These are phyloP conservation scores for Blastomyces percursus DNA, from an alignment of 2,329 filamentous ascomycete genomes.

Conservation along the genomic window DNA sequence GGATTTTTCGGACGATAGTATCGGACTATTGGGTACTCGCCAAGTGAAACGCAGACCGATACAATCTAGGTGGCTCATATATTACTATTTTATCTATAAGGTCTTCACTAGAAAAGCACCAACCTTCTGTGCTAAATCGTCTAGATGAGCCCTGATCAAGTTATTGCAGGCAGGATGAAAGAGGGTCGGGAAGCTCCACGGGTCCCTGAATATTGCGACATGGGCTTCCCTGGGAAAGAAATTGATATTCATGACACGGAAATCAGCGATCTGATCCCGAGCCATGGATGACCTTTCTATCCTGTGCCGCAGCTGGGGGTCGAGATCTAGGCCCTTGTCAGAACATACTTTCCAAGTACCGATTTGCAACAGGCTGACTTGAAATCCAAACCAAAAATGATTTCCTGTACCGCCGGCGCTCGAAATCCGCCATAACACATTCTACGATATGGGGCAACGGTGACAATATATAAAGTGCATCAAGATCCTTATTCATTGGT, in stretches of 20 bases:
- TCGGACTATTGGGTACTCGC: conserved; percentile 84
- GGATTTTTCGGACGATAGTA: conserved; percentile 72
- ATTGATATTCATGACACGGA: conserved; percentile 74
- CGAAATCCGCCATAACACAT: conserved; percentile 85
- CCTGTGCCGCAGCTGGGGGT: conserved; percentile 57
- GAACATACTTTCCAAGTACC: not conserved
- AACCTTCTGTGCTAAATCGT: conserved; percentile 79
- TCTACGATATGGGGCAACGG: conserved; percentile 82
- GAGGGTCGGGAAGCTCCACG: conserved; percentile 87
- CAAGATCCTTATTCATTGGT: conserved; percentile 75
- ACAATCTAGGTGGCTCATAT: conserved; percentile 49
- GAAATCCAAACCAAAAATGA: conserved; percentile 78
- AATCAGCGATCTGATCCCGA: conserved; percentile 64
- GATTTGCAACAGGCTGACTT: conserved; percentile 32
- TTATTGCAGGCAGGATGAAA: conserved; percentile 86
- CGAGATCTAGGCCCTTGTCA: conserved; percentile 44
- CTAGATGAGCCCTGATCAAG: conserved; percentile 71
- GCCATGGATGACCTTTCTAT: conserved; percentile 61
- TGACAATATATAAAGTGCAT: conserved; percentile 85
- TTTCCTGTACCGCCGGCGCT: conserved; percentile 67
- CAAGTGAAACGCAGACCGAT: conserved; percentile 79
- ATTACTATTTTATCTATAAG: not conserved
- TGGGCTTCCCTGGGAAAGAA: conserved; percentile 87
- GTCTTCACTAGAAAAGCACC: not conserved
- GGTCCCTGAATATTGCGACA: conserved; percentile 81